Evolutionary conservation across 1,284 basidiomycete genomes (phyloP), one percentile per base, ranked within the genome.

Genomic region (Malassezia japonica): DNA sequence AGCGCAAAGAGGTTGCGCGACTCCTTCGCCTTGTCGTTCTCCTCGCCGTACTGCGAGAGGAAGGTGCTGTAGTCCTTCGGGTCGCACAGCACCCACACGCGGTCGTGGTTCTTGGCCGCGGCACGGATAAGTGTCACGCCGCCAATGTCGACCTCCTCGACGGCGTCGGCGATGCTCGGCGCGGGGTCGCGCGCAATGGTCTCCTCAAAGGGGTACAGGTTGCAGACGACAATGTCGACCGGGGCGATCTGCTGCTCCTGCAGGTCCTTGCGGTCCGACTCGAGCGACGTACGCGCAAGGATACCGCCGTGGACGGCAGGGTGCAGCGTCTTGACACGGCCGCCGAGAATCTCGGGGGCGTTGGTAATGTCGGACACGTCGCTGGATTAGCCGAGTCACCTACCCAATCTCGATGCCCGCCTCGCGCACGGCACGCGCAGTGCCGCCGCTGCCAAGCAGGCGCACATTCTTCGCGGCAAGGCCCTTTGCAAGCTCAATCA

Each of bases 301-400:
- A 71, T 71, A 38, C 91, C 94, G 71, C 94, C 94, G 74, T 99
- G 94, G 21, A 99, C 88, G 18, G 86, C 91, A 44, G 94, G 94
- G 72, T 99, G 94, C n/a, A 99, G 81, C 5, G 94, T 99, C 79
- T 99, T 98, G 60, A 98, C 94, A 58, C 94, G 81, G 36, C 94
- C 94, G 48, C 92, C 91, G 13, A 99, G 81, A 89, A 99, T 98
- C 76, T 99, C 94, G n/a, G 92, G 94, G 1, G 91, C 91, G 71
- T 92, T 92, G 45, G 94, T 98, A 76, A 98, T 86, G 70, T 90
- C 87, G 18, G 90, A 89, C 38, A 99, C 91, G 81, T 99, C 94
- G 61, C 91, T 95, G 61, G 8, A 12, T 34, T 24, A 12, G 39
- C 15, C 12, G 23, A 4, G 31, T 50, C 13, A 79, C 85, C 63